These are phyloP conservation scores for Pichia membranifaciens DNA, from an alignment of 805 yeast species.

Conservation along the genomic window DNA sequence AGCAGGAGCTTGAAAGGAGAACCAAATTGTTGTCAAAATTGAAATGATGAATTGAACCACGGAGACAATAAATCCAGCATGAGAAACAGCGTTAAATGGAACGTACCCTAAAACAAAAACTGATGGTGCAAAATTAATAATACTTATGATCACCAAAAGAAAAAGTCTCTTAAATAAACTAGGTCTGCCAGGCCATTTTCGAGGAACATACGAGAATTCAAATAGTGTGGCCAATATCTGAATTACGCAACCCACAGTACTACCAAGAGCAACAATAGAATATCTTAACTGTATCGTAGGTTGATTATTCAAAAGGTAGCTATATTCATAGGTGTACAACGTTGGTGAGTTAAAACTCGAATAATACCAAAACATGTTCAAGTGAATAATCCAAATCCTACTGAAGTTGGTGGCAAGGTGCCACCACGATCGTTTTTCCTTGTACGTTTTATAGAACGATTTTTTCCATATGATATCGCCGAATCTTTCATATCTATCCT, in stretches of 20 bases:
- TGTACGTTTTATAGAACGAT: slow-evolving; percentile 40
- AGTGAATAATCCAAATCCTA: slow-evolving; percentile 49
- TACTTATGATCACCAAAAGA: slow-evolving; percentile 29
- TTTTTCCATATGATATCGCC: slow-evolving; percentile 36
- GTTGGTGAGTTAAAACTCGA: slow-evolving; percentile 47
- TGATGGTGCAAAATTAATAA: slow-evolving; percentile 36
- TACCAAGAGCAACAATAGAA: slow-evolving; percentile 42
- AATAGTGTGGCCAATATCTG: slow-evolving; percentile 36
- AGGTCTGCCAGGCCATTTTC: slow-evolving; percentile 44
- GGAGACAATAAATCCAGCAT: slow-evolving; percentile 34
- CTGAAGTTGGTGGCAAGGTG: slow-evolving; percentile 45
- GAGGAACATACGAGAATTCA: slow-evolving; percentile 43
- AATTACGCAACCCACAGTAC: slow-evolving; percentile 38
- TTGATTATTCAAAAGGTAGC: slow-evolving; percentile 35
- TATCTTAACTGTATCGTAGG: slow-evolving; percentile 41
- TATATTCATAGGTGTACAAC: slow-evolving; percentile 39
- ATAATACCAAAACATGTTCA: slow-evolving; percentile 46
- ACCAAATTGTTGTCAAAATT: slow-evolving; percentile 36
- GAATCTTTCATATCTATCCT: slow-evolving; percentile 30
- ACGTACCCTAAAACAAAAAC: slow-evolving; percentile 34
- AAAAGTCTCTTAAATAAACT: slow-evolving; percentile 31
- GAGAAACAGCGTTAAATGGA: slow-evolving; percentile 33
- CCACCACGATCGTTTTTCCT: slow-evolving; percentile 45
- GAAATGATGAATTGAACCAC: slow-evolving; percentile 39
- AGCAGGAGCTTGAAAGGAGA: slow-evolving; percentile 36